Percentiles rank a stretch among this genome's conserved stretches.
Conservation (phyloP, 495 filamentous ascomycete species). For the Daldinia grandis region DNA sequence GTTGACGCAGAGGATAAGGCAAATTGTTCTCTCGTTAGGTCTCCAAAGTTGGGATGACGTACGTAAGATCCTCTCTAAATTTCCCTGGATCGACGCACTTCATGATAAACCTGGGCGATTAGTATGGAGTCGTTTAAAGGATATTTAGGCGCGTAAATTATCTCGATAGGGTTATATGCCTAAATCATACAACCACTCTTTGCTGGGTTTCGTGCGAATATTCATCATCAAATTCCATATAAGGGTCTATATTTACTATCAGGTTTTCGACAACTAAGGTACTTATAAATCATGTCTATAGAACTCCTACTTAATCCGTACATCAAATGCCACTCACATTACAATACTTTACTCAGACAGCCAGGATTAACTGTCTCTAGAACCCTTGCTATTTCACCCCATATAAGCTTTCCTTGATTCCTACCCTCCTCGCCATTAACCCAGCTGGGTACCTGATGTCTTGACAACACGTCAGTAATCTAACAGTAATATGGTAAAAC, state of each 20-base stretch:
- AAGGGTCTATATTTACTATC: neutral
- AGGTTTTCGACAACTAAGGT: too few relatives aligned
- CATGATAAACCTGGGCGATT: neutral
- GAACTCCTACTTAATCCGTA: neutral
- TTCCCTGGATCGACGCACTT: neutral
- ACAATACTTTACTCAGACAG: neutral
- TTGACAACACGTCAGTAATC: neutral
- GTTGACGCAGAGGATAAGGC: neutral
- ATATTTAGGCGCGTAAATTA: neutral
- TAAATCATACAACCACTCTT: too few relatives aligned
- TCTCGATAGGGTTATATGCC: neutral
- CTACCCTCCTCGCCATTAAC: neutral
- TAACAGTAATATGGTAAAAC: neutral
- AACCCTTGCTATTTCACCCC: neutral
- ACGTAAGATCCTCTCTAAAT: neutral
- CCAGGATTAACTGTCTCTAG: neutral
- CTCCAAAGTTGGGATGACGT: neutral
- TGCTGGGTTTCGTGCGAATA: too few relatives aligned
- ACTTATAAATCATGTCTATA: neutral
- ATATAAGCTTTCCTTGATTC: neutral
- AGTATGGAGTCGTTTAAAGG: neutral
- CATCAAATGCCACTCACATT: neutral
- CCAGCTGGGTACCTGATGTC: neutral
- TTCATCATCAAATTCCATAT: neutral
- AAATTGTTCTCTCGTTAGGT: neutral